These are phyloP conservation scores for Straminergon stramineum DNA, from an alignment of 225 moss, liverwort and hornwort species.

Conservation along the genomic window DNA sequence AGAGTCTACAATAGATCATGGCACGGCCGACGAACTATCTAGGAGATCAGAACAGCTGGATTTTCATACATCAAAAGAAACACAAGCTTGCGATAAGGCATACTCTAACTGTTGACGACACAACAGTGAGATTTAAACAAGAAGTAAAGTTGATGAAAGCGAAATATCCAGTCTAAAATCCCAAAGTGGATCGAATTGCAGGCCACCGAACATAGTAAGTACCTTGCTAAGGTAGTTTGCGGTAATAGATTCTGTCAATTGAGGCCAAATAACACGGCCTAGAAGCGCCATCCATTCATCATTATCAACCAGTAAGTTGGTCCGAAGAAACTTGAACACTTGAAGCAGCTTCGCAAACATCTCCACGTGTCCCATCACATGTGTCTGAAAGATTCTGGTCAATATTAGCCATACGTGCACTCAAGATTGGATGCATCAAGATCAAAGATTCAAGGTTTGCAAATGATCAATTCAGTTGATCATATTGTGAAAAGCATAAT, in stretches of 20 bases:
- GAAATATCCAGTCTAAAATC: neutral
- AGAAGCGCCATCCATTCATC: constrained; percentile 62
- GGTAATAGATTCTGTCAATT: constrained; percentile 69
- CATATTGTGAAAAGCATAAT: neutral
- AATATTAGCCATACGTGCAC: constrained; percentile 8
- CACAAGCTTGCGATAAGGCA: neutral
- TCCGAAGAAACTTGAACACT: constrained; percentile 56
- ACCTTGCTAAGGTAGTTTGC: constrained; percentile 68
- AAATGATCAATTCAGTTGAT: neutral
- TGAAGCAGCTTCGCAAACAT: constrained; percentile 65
- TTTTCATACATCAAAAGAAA: neutral
- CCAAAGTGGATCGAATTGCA: neutral
- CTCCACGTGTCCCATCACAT: constrained; percentile 25
- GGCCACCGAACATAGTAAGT: neutral
- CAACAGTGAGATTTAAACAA: neutral
- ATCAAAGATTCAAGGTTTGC: neutral
- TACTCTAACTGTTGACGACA: neutral
- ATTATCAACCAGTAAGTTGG: constrained; percentile 53
- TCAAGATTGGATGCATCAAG: neutral
- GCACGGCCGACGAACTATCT: neutral
- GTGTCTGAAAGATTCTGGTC: constrained; percentile 17
- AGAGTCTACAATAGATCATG: neutral
- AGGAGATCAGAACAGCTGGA: neutral
- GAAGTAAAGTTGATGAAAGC: neutral
- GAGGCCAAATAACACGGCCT: constrained; percentile 85